Evolutionary conservation across 805 yeast species (phyloP).

Genomic region (Pichia ethanolica): DNA sequence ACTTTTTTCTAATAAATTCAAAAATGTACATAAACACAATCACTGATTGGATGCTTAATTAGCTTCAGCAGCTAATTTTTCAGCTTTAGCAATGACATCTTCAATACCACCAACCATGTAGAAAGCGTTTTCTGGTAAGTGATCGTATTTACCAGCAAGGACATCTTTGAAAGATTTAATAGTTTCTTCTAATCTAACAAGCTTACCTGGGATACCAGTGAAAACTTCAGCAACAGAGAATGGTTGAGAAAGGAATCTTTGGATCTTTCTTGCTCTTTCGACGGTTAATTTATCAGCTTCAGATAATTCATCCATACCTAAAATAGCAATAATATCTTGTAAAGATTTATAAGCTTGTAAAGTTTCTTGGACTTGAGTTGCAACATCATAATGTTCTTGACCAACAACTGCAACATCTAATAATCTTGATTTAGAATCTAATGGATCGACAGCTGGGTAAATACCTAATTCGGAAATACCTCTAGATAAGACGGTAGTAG

Average conservation of each 20-base stretch:
- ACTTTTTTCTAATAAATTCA: not conserved
- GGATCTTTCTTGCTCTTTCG: slow-evolving; percentile 99
- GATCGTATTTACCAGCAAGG: slow-evolving; percentile 97
- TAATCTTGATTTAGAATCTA: slow-evolving; percentile 98
- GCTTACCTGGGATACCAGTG: slow-evolving; percentile 98
- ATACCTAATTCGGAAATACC: slow-evolving; percentile 99
- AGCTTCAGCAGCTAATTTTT: slow-evolving; percentile 93
- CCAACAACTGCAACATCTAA: slow-evolving; percentile 97
- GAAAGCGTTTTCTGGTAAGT: slow-evolving; percentile 98
- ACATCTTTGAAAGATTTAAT: slow-evolving; percentile 92
- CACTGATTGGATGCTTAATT: slow-evolving; percentile 34
- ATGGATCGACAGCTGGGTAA: slow-evolving; percentile 99
- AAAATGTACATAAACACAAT: slow-evolving; percentile 6
- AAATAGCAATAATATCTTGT: slow-evolving; percentile 99
- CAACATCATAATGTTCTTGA: slow-evolving; percentile 96
- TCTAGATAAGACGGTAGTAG: slow-evolving; percentile 99
- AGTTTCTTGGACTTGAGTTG: slow-evolving; percentile 93
- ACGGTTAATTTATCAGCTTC: slow-evolving; percentile 98
- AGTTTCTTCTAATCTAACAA: slow-evolving; percentile 95
- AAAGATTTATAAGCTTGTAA: slow-evolving; percentile 99
- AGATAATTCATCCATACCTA: slow-evolving; percentile 99
- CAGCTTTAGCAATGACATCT: slow-evolving; percentile 98
- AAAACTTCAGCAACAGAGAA: slow-evolving; percentile 99
- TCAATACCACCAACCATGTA: slow-evolving; percentile 99
- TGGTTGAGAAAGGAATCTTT: slow-evolving; percentile 99